Conservation (phyloP, 108 stramenopile species). For the Cylindrotheca closterium region DNA sequence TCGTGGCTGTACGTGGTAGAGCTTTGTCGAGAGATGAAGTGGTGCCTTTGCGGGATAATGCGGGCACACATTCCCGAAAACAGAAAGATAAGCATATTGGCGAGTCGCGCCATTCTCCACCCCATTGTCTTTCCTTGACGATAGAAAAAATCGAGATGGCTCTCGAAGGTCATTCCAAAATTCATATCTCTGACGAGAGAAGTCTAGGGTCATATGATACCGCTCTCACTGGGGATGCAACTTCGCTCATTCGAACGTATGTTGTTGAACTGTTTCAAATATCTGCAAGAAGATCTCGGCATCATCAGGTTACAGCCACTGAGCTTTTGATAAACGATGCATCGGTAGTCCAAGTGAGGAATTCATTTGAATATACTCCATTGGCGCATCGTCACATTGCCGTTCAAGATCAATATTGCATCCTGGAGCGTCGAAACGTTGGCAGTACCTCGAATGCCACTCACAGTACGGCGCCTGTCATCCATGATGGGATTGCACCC, state of each 20-base stretch:
- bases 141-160: slow-evolving; percentile 71
- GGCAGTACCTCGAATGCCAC: background rate
- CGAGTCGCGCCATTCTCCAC: slow-evolving; percentile 9
- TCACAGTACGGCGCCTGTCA: too few species aligned
- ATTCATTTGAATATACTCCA: slow-evolving; percentile 36
- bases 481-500: slow-evolving; percentile 1
- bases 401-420: slow-evolving; percentile 34
- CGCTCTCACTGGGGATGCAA: slow-evolving; percentile 14
- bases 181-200: slow-evolving; percentile 31
- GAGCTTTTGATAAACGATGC: slow-evolving; percentile 36
- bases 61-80: background rate
- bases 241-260: slow-evolving; percentile 40
- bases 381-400: slow-evolving; percentile 30
- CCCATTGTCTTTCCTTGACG: slow-evolving; percentile 29
- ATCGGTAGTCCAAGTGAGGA: slow-evolving; percentile 41
- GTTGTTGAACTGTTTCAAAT: slow-evolving; percentile 48
- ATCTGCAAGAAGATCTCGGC: slow-evolving; percentile 9
- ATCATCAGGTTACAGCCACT: slow-evolving; percentile 22
- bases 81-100: background rate
- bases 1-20: slow-evolving; percentile 33
- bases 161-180: slow-evolving; percentile 64
- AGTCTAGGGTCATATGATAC: slow-evolving; percentile 38
- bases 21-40: slow-evolving; percentile 12
- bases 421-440: slow-evolving; percentile 22
- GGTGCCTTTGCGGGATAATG: background rate